These are phyloP conservation scores for Microbotryomycetes sp. DNA, from an alignment of 1,284 basidiomycete genomes.

Conservation along the genomic window DNA sequence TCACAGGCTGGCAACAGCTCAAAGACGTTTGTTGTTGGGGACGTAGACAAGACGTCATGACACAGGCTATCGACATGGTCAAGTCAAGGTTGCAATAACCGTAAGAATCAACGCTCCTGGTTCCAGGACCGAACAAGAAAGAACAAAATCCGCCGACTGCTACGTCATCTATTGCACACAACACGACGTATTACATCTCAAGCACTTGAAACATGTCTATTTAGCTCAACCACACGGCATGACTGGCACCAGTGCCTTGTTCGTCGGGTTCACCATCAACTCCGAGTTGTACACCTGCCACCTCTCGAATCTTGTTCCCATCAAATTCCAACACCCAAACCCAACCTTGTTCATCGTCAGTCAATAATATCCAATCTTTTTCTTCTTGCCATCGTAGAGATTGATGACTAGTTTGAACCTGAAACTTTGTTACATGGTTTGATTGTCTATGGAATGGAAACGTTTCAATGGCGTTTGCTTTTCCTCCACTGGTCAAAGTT, in stretches of 20 bases:
- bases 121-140: no score
- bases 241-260: slow-evolving; percentile 31
- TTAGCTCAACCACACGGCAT: slow-evolving; percentile 37
- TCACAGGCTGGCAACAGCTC: slow-evolving; percentile 16
- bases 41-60: slow-evolving; percentile 22
- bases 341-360: slow-evolving; percentile 42
- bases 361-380: slow-evolving; percentile 40
- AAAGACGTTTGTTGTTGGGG: slow-evolving; percentile 20
- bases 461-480: slow-evolving; percentile 44
- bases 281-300: slow-evolving; percentile 35
- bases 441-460: slow-evolving; percentile 36
- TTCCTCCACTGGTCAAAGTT: slow-evolving; percentile 42
- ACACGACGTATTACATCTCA: no score
- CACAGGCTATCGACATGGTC: slow-evolving; percentile 4
- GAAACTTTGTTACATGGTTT: no score
- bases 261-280: slow-evolving; percentile 21
- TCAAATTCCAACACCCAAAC: slow-evolving; percentile 40
- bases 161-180: no score
- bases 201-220: background rate
- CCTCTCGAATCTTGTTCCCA: slow-evolving; percentile 33
- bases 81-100: slow-evolving; percentile 1
- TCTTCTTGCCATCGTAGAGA: slow-evolving; percentile 2
- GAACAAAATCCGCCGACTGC: no score
- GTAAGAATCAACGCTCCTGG: no score
- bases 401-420: background rate